Evolutionary conservation across 2,329 filamentous ascomycete genomes (phyloP), one percentile per base, ranked within the genome.

Genomic region (Botryotinia globosa): DNA sequence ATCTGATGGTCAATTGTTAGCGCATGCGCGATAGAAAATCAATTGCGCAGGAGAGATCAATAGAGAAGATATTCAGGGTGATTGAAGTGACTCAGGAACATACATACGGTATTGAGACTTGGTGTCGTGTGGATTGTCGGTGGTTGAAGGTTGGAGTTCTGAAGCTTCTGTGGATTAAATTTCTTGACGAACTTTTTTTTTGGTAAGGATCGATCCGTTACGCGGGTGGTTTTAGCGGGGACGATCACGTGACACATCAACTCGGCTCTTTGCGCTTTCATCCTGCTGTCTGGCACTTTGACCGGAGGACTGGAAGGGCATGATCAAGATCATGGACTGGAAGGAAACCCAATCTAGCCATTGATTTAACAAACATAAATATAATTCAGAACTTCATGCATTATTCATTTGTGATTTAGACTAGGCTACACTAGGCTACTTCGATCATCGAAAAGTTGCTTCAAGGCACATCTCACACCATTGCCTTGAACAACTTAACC

Each of bases 341-440:
- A n/a, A 54, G 48, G 3, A 62, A n/a, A 42, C 34, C 4, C 45
- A 4, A 6, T 29, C 16, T 54, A 29, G 34, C 34, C 16, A 25
- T n/a, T 9, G 2, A 22, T 22, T 42, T 42, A 16, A 20, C 14
- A 56, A 32, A 20, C 22, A 22, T 56, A 42, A 3, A 16, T 44
- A 42, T 48, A 59, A 73, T 69, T 74, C 75, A 74, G 66, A 78
- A 77, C 78, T 74, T 79, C 77, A 79, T 77, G 76, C 75, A 78
- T 79, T 79, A 76, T 79, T 78, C 77, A 77, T 79, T 76, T 77
- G 75, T 75, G 75, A 75, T 74, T 75, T 75, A 75, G 77, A 72
- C 63, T 79, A 79, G 73, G 76, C 73, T 79, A 78, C 74, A 72
- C 63, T 79, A 79, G 74, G 76, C 73, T 79, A 77, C 74, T 72